A percentile compares a stretch with the other conserved stretches of the same genome.
phyloP scores from a whole-genome alignment of 202 grass and related monocot species.

The Hordeum pubiflorum region DNA sequence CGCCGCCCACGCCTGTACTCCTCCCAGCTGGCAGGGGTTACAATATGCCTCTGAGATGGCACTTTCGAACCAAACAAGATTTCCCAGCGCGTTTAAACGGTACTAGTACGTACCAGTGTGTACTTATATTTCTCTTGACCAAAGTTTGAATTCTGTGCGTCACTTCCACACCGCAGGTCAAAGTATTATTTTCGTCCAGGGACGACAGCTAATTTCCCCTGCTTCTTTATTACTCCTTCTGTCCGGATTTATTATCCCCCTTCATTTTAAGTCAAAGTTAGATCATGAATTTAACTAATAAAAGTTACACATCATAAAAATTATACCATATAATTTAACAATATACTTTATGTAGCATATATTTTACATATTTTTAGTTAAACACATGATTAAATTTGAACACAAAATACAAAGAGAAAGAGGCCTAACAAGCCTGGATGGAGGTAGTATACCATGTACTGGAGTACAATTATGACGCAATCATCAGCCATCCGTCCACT shows the following conservation, averaged over 20 bases:
- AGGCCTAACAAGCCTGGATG: too few relatives aligned
- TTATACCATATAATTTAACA: too few relatives aligned
- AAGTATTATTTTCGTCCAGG: not conserved
- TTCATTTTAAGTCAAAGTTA: too few relatives aligned
- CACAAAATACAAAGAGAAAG: too few relatives aligned
- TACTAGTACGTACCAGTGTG: too few relatives aligned
- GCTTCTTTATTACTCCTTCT: not conserved
- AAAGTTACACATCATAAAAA: too few relatives aligned
- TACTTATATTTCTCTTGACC: not conserved
- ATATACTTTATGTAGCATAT: too few relatives aligned
- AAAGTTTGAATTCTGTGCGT: not conserved
- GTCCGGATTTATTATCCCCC: too few relatives aligned
- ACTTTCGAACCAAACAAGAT: conserved; percentile 2
- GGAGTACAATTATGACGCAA: not conserved
- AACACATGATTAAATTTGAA: too few relatives aligned
- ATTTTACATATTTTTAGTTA: too few relatives aligned
- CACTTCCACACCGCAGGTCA: not conserved
- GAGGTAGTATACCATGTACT: too few relatives aligned
- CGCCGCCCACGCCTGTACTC: not conserved
- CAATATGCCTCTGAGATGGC: not conserved
- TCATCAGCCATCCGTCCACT: not conserved
- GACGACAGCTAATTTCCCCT: not conserved
- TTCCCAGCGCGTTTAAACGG: not conserved
- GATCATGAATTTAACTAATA: too few relatives aligned
- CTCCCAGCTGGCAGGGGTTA: not conserved